Conservation (phyloP, 805 yeast genomes). For the Pichia nanzhaoensis region DNA sequence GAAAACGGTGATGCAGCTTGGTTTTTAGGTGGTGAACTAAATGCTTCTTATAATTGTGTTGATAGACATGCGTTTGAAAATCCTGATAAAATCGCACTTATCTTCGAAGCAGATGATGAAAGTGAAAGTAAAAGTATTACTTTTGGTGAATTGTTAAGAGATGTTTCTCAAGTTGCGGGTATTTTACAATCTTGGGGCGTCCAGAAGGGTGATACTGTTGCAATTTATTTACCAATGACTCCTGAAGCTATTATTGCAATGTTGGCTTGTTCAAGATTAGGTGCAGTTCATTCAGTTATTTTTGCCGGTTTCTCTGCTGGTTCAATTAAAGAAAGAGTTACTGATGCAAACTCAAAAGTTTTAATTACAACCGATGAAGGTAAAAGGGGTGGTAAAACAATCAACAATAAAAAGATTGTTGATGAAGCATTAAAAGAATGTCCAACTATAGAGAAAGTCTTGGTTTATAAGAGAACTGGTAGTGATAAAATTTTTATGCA, state of each 20-base stretch:
- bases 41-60: conserved; percentile 89
- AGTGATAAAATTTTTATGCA: conserved; percentile 62
- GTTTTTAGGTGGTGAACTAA: conserved; percentile 90
- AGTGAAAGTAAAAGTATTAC: conserved; percentile 66
- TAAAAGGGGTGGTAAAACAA: conserved; percentile 90
- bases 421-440: conserved; percentile 83
- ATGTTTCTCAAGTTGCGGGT: conserved; percentile 83
- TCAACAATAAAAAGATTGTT: conserved; percentile 87
- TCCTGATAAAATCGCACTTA: conserved; percentile 78
- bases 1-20: conserved; percentile 80
- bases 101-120: conserved; percentile 93
- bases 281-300: conserved; percentile 93
- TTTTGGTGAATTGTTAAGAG: conserved; percentile 77
- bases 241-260: conserved; percentile 94
- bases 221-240: conserved; percentile 95
- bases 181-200: conserved; percentile 81
- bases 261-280: conserved; percentile 87
- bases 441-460: conserved; percentile 71
- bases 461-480: conserved; percentile 88
- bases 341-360: conserved; percentile 78
- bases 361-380: conserved; percentile 95
- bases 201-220: conserved; percentile 91
- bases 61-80: conserved; percentile 89
- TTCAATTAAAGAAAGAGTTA: conserved; percentile 83
- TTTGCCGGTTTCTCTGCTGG: conserved; percentile 97